phyloP scores from a whole-genome alignment of 805 yeast genomes.

The Ogataea glucozyma region DNA sequence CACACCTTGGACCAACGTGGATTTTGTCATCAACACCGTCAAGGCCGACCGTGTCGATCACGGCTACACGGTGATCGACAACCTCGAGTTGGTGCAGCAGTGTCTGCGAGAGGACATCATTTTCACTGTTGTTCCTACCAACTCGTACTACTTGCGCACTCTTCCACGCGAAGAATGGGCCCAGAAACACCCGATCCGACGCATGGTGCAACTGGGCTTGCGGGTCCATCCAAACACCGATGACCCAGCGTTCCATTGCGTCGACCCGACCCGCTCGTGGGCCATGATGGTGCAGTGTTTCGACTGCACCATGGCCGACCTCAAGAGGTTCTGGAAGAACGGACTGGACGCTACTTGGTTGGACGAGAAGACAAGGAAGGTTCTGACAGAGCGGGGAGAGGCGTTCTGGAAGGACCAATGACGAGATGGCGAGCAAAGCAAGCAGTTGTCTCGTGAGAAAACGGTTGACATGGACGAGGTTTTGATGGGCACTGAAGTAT shows the following conservation, averaged over 20 bases:
- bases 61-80: constrained; percentile 35
- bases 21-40: constrained; percentile 27
- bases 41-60: constrained; percentile 34
- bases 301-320: constrained; percentile 26
- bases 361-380: constrained; percentile 20
- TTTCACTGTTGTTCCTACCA: constrained; percentile 35
- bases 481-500: too few species aligned
- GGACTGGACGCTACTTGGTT: constrained; percentile 35
- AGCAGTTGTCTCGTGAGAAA: too few species aligned
- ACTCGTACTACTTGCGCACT: constrained; percentile 34
- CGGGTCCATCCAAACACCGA: constrained; percentile 35
- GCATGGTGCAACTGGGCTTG: constrained; percentile 31
- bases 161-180: constrained; percentile 34
- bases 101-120: constrained; percentile 22
- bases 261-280: constrained; percentile 34
- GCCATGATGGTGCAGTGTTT: constrained; percentile 35
- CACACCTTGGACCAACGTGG: constrained; percentile 31
- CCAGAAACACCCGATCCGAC: constrained; percentile 32
- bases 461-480: too few species aligned
- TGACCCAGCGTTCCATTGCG: constrained; percentile 35
- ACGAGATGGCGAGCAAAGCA: too few species aligned
- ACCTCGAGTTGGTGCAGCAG: constrained; percentile 27
- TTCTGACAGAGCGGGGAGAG: constrained; percentile 22
- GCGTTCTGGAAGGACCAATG: constrained; percentile 14
- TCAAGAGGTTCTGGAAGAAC: constrained; percentile 26